Base-by-base conservation (phyloP, 2,329 filamentous ascomycete genomes). In the Aspergillus proliferans region DNA sequence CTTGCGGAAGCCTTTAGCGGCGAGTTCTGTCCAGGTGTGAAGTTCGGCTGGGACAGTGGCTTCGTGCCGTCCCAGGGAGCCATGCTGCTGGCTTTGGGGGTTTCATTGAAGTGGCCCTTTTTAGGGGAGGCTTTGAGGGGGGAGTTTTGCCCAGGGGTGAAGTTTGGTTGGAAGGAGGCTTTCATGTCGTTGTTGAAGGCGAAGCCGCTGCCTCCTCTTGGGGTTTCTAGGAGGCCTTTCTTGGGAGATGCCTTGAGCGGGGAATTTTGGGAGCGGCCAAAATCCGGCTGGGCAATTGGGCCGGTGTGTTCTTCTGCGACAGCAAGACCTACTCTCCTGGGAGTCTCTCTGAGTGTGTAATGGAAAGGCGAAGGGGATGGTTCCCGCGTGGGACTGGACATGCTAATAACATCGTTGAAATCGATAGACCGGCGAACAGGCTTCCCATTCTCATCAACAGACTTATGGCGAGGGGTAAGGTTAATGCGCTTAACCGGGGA, bases 341-440 rank as follows among this genome's bases (percentile, higher is more conserved):
- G 70, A 1, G 71, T 71, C 41, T 71, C 65, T 52, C 67, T 70
- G 43, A 75, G 52, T 2, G 61, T 64, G 48, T 70, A 70, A 50
- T 72, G 70, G 58, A 68, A 70, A 8, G 74, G 71, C 8, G 73
- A 75, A 28, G 66, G 55, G 4, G 72, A 70, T n/a, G 69, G 67
- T 40, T 72, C 63, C 47, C 69, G 67, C 9, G 74, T 70, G 21
- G 74, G 74, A 50, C 72, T 76, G 30, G 68, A 66, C 60, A 72
- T 66, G 36, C 71, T 62, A 5, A 59, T 45, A 2, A 62, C 60
- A 9, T 66, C 65, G n/a, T 58, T 60, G 22, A 68, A 60, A 47
- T 66, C 58, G 39, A 70, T 50, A 1, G 61, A 49, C 47, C 60
- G 64, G 6, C 59, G 58, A 12, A 56, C 58, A 4, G 61, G 65